Conservation (phyloP, 2,329 filamentous ascomycete species). For the Chaetomiaceae sp. region DNA sequence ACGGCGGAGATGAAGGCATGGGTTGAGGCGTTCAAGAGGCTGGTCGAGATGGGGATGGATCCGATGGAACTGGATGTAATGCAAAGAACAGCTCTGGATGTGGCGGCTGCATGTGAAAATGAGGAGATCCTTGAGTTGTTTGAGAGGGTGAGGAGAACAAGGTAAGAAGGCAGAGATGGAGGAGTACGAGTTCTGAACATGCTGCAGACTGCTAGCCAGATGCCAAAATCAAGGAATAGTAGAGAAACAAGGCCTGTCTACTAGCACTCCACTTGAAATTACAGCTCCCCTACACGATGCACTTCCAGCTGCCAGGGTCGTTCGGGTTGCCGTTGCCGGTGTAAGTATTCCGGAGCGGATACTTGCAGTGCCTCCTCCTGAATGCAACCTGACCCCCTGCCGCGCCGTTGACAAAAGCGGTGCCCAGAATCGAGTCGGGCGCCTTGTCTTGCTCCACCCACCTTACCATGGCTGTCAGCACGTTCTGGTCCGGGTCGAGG, state of each 20-base stretch:
- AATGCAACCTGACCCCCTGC: background rate
- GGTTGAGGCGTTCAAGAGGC: slow-evolving; percentile 24
- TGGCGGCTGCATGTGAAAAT: slow-evolving; percentile 31
- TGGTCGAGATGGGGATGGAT: slow-evolving; percentile 30
- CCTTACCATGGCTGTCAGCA: slow-evolving; percentile 42
- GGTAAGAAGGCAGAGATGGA: too few species aligned
- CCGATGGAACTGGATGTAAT: slow-evolving; percentile 28
- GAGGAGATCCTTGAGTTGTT: slow-evolving; percentile 29
- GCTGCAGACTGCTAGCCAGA: too few species aligned
- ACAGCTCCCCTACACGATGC: background rate
- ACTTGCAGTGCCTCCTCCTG: slow-evolving; percentile 4
- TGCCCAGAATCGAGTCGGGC: slow-evolving; percentile 32
- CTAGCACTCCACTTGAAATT: too few species aligned
- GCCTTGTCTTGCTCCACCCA: slow-evolving; percentile 43
- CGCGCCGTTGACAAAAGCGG: background rate
- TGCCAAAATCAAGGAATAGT: too few species aligned
- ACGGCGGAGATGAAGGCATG: slow-evolving; percentile 22
- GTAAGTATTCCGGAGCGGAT: slow-evolving; percentile 2
- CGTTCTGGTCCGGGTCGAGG: slow-evolving; percentile 24
- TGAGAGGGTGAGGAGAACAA: slow-evolving; percentile 11
- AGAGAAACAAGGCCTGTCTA: too few species aligned
- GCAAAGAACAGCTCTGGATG: slow-evolving; percentile 32
- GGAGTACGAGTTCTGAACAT: too few species aligned
- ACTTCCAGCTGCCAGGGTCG: slow-evolving; percentile 2
- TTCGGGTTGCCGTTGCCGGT: slow-evolving; percentile 2